Conservation (phyloP, 2,329 filamentous ascomycete genomes). For the Arthrobotrys entomopaga region DNA sequence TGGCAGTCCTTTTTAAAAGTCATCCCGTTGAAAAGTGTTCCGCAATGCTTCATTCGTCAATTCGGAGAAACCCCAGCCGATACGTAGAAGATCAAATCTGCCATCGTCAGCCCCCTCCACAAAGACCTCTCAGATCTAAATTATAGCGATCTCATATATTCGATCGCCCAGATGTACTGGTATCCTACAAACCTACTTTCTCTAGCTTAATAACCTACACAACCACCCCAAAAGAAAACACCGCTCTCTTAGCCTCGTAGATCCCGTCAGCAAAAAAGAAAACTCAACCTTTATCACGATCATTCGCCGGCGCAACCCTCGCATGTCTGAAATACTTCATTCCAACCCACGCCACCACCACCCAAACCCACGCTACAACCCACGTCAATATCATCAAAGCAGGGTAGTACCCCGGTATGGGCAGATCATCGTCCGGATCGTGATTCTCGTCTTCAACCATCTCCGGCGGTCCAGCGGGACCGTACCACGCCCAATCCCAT, state of each 20-base stretch:
- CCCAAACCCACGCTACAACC: slow-evolving; percentile 99
- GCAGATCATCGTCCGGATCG: slow-evolving; percentile 78
- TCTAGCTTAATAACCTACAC: background rate
- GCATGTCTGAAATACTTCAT: slow-evolving; percentile 99
- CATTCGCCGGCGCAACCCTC: slow-evolving; percentile 70
- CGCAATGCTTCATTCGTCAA: background rate
- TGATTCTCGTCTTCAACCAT: slow-evolving; percentile 26
- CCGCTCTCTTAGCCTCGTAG: background rate
- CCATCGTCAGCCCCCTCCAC: background rate
- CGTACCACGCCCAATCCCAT: slow-evolving; percentile 99
- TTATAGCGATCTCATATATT: slow-evolving; percentile 29
- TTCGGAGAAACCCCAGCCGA: slow-evolving; percentile 1
- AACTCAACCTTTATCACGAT: slow-evolving; percentile 7
- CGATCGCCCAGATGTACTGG: slow-evolving; percentile 24
- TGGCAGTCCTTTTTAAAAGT: too few species aligned
- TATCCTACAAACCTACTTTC: too few species aligned
- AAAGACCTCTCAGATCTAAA: slow-evolving; percentile 9
- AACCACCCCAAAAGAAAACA: background rate
- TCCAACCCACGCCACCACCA: slow-evolving; percentile 94
- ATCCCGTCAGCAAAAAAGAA: background rate
- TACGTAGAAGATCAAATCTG: slow-evolving; percentile 38
- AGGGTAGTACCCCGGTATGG: slow-evolving; percentile 97
- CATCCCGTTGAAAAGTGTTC: too few species aligned
- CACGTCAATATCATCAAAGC: slow-evolving; percentile 90
- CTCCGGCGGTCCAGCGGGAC: slow-evolving; percentile 62